Evolutionary conservation across 2,329 filamentous ascomycete species (phyloP).

Genomic region (Colletotrichum destructivum): DNA sequence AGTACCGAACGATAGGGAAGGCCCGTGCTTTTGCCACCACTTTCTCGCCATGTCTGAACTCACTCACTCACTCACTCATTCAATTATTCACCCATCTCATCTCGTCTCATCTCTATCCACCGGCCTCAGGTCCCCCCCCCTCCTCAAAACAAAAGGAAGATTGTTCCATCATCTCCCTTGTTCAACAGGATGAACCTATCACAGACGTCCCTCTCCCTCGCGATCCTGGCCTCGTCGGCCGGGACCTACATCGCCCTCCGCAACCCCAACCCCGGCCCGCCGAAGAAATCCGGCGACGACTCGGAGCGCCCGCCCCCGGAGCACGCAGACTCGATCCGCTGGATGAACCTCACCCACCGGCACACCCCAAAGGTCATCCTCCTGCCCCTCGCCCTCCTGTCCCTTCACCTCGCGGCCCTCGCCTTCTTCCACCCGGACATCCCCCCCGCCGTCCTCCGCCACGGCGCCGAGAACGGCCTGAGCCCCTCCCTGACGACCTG

Average conservation of each 20-base stretch:
- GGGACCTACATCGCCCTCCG: conserved; percentile 51
- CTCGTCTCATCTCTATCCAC: no score
- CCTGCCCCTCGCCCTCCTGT: conserved; percentile 47
- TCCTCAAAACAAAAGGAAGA: no score
- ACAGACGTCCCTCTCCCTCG: conserved; percentile 8
- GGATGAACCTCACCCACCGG: conserved; percentile 47
- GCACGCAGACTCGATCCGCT: conserved; percentile 42
- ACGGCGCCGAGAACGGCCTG: conserved; percentile 52
- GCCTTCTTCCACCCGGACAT: conserved; percentile 44
- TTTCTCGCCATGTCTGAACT: neutral
- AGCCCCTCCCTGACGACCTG: conserved; percentile 53
- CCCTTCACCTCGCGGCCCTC: conserved; percentile 45
- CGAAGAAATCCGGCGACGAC: conserved; percentile 42
- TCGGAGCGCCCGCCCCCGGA: conserved; percentile 1
- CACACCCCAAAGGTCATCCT: conserved; percentile 45
- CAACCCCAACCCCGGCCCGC: conserved; percentile 50
- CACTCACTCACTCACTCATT: neutral
- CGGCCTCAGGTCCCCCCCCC: no score
- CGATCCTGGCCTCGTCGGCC: conserved; percentile 47
- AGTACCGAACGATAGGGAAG: neutral
- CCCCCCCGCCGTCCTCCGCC: conserved; percentile 44
- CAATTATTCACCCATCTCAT: no score
- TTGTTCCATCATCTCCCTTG: neutral
- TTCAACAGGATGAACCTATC: neutral
- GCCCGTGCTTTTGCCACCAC: conserved; percentile 18